Base-by-base conservation (phyloP, 2,329 filamentous ascomycete genomes). In the Cadophora sp. region DNA sequence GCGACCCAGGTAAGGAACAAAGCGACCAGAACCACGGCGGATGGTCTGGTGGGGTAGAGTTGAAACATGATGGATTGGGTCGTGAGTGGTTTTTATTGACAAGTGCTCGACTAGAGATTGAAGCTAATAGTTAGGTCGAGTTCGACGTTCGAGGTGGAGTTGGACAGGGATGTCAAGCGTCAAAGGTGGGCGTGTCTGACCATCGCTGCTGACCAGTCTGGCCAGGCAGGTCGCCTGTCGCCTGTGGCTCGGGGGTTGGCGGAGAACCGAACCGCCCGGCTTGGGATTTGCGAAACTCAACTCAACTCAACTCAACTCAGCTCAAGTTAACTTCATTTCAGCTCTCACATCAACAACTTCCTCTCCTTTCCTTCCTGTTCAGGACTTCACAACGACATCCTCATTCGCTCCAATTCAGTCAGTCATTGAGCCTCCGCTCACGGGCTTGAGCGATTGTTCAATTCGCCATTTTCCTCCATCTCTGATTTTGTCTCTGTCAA, bases 251-350 rank as follows among this genome's bases (percentile, higher is more conserved):
- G 53, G 53, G 53, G 56, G 24, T 59, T 34, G 56, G 31, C 56
- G 11, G 56, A 31, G 34, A 59, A 40, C 56, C 22, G 12, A n/a
- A n/a, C n/a, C n/a, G n/a, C n/a, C 31, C 31, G 56, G 56, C 31
- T 59, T 59, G 56, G 56, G 56, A 59, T 22, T 26, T 40, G 56
- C 43, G 56, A 40, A 59, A 59, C 53, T 16, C 19, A 48, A 22
- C 4, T 9, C 43, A 22, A 8, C 43, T 48, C n/a, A 11, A 48
- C 43, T 9, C 43, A 48, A 22, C 43, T 48, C 19, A 43, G 14
- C 37, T 43, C 14, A 43, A 43, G 3, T 43, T 16, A 16, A 43
- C 37, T 12, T 16, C 3, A 43, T 43, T 43, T 16, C 7, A 43
- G n/a, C n/a, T n/a, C 37, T 43, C 37, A 43, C 3, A 6, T 43